These are phyloP conservation scores for Thelonectria rubi DNA, from an alignment of 2,329 filamentous ascomycete species.

Conservation along the genomic window DNA sequence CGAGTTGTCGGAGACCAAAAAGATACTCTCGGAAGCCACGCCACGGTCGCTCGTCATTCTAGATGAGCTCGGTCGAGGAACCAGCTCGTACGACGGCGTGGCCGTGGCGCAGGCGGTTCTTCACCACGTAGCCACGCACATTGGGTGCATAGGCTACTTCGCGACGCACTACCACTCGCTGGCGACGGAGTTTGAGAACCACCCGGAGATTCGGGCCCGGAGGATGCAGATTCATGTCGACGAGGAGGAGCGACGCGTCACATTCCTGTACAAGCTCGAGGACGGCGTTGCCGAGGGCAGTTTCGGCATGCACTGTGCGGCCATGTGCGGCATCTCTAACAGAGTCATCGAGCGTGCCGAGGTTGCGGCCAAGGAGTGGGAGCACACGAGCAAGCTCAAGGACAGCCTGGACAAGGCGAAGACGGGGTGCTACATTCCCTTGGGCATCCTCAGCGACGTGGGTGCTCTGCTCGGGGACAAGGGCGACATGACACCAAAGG, in stretches of 20 bases:
- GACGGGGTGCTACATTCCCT: slow-evolving; percentile 80
- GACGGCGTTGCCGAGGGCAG: slow-evolving; percentile 93
- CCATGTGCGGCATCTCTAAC: slow-evolving; percentile 93
- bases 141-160: slow-evolving; percentile 95
- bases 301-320: slow-evolving; percentile 98
- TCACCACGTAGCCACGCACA: slow-evolving; percentile 93
- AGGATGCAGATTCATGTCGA: slow-evolving; percentile 97
- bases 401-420: slow-evolving; percentile 86
- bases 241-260: slow-evolving; percentile 83
- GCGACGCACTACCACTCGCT: slow-evolving; percentile 97
- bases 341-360: slow-evolving; percentile 89
- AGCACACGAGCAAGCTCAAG: slow-evolving; percentile 90
- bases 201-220: slow-evolving; percentile 86
- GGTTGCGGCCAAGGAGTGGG: slow-evolving; percentile 89
- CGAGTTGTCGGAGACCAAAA: slow-evolving; percentile 96
- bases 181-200: slow-evolving; percentile 86
- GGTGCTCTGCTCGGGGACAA: slow-evolving; percentile 75
- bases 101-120: slow-evolving; percentile 96
- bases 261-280: slow-evolving; percentile 94
- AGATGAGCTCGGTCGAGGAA: slow-evolving; percentile 94
- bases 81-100: slow-evolving; percentile 94
- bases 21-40: slow-evolving; percentile 94
- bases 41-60: slow-evolving; percentile 94
- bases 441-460: slow-evolving; percentile 89
- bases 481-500: slow-evolving; percentile 58